phyloP scores from a whole-genome alignment of 371 early-diverging fungal species.

The Mortierella sp. region DNA sequence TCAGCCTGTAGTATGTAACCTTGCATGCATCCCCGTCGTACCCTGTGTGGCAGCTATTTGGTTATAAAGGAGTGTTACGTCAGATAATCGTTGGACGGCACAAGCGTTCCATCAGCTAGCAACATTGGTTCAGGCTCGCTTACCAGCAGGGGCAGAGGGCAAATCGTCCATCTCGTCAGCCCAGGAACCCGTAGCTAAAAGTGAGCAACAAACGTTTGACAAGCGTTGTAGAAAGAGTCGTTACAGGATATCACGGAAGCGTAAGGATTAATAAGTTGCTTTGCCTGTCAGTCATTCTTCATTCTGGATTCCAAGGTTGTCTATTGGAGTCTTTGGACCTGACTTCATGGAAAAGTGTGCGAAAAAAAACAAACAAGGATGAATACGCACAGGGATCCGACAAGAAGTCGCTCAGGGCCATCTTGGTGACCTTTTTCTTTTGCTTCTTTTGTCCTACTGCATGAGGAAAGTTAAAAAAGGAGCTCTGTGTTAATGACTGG shows the following conservation, averaged over 20 bases:
- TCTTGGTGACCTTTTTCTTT: constrained; percentile 82
- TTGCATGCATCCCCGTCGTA: background rate
- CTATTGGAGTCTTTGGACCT: constrained; percentile 31
- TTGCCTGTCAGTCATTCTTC: no score
- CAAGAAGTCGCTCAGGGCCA: constrained; percentile 84
- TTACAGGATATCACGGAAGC: background rate
- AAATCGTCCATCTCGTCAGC: constrained; percentile 92
- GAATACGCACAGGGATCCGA: constrained; percentile 72
- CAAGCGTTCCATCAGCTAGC: no score
- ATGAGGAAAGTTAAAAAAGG: background rate
- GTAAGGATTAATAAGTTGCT: background rate
- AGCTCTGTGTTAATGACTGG: background rate
- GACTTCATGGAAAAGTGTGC: background rate
- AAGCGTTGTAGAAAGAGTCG: no score
- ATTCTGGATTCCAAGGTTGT: background rate
- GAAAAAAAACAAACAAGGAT: background rate
- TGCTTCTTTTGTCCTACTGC: constrained; percentile 59
- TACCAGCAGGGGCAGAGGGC: constrained; percentile 85
- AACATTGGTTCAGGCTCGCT: constrained; percentile 45
- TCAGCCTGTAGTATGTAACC: no score
- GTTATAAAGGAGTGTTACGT: no score
- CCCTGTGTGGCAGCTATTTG: background rate
- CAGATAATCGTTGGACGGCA: no score
- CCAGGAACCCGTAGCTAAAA: constrained; percentile 79
- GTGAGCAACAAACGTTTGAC: no score